Conservation (phyloP, 129 eudicot genomes). For the Artemisia tridentata region DNA sequence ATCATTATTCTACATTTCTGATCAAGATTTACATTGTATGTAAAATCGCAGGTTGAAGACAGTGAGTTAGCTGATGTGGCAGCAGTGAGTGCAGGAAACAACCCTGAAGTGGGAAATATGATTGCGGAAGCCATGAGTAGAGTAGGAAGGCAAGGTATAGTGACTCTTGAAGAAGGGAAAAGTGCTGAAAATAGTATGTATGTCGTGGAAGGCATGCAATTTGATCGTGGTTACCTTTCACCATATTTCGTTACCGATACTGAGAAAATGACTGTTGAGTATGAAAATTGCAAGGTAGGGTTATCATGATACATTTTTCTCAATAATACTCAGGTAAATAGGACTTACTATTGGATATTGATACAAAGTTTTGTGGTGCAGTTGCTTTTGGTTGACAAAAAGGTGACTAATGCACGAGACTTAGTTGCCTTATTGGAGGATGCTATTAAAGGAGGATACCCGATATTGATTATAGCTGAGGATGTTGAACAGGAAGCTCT, state of each 20-base stretch:
- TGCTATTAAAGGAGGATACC: slow-evolving; percentile 36
- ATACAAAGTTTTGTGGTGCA: slow-evolving; percentile 15
- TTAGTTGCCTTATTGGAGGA: slow-evolving; percentile 37
- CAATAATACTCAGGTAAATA: not conserved
- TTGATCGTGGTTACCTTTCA: slow-evolving; percentile 50
- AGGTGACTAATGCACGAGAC: slow-evolving; percentile 61
- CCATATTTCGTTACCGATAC: slow-evolving; percentile 58
- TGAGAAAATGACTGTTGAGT: slow-evolving; percentile 57
- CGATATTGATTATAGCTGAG: slow-evolving; percentile 50
- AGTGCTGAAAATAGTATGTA: slow-evolving; percentile 40
- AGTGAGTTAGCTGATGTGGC: slow-evolving; percentile 66
- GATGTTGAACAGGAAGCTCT: slow-evolving; percentile 66
- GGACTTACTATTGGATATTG: not conserved
- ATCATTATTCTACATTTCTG: not conserved
- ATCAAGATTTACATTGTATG: not conserved
- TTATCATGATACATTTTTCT: not conserved
- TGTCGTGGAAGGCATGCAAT: slow-evolving; percentile 65
- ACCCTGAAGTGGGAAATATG: slow-evolving; percentile 58
- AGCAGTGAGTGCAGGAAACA: slow-evolving; percentile 67
- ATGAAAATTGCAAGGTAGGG: slow-evolving; percentile 64
- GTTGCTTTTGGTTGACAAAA: slow-evolving; percentile 47
- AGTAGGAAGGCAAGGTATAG: slow-evolving; percentile 65
- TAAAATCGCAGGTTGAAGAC: slow-evolving; percentile 46
- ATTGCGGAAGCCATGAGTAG: slow-evolving; percentile 65
- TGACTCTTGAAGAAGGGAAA: slow-evolving; percentile 58